A percentile compares a stretch with the other conserved stretches of the same genome.
Conservation (phyloP, 257 asterid species). For the Scutellaria minor region DNA sequence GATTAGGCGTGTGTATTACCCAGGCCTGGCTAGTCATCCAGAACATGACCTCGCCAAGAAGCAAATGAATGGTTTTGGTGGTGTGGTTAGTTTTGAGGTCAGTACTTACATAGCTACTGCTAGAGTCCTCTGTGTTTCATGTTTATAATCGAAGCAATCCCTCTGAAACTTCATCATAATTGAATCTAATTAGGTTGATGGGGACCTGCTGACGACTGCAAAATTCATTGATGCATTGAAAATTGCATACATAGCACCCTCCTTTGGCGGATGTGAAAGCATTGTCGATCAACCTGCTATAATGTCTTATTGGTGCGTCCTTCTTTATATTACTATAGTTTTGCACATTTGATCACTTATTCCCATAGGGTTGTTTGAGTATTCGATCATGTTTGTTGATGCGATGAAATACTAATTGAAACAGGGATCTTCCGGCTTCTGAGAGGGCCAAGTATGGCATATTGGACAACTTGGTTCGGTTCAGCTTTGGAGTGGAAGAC, state of each 20-base stretch:
- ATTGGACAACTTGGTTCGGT: conserved; percentile 89
- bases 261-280: conserved; percentile 96
- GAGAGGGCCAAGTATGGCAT: conserved; percentile 92
- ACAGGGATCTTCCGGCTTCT: conserved; percentile 85
- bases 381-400: not conserved
- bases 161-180: conserved; percentile 26
- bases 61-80: conserved; percentile 96
- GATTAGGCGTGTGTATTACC: conserved; percentile 87
- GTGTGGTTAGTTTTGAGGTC: conserved; percentile 96
- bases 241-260: conserved; percentile 92
- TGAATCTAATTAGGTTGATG: conserved; percentile 62
- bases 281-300: conserved; percentile 96
- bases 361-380: too few relatives aligned
- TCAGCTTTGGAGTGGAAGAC: conserved; percentile 94
- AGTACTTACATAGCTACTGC: conserved; percentile 36
- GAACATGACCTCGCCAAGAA: conserved; percentile 79
- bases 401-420: conserved; percentile 13
- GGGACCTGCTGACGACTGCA: conserved; percentile 72
- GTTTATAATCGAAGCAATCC: conserved; percentile 5
- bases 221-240: conserved; percentile 75
- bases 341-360: too few relatives aligned
- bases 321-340: not conserved
- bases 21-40: conserved; percentile 91
- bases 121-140: not conserved
- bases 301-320: conserved; percentile 85